Evolutionary conservation across 2,329 filamentous ascomycete species (phyloP), one percentile per base, ranked within the genome.

Genomic region (Aspergillus sp.): DNA sequence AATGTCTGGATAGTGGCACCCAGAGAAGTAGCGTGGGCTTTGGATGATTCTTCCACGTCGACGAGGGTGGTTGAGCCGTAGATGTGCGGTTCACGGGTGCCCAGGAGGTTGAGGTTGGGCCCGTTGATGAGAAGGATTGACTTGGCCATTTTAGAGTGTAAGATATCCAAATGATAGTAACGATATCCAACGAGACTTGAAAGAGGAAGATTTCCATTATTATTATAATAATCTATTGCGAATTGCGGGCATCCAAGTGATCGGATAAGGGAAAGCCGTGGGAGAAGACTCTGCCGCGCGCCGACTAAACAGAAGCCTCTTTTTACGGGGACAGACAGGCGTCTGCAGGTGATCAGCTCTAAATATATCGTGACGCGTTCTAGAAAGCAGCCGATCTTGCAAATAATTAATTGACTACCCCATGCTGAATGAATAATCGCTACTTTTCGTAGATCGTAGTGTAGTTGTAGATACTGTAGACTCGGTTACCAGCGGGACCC

Each of bases 51-150:
- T 47, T 85, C 79, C 15, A 93, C 81, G 62, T 90, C 83, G 18
- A 77, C 50, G 12, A 93, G 84, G 0, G 89, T 91, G 0, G 85
- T 86, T 59, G 78, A 80, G 68, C 89, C 89, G 76, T 93, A 92
- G 66, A 91, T 82, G 26, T 85, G 77, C 15, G 89, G 89, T 71
- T 93, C 89, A 20, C 90, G 82, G 12, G 84, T 88, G 36, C 89
- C 89, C 30, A 93, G 83, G 49, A 93, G 86, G 76, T 92, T 92
- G 66, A 93, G 86, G 72, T 93, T 93, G 32, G 89, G 89, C n/a
- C 89, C 89, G 74, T 91, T 91, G 78, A 92, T 85, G 63, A 91
- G 80, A 64, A 91, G 85, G 68, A 91, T 85, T 48, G 71, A 70
- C 63, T 72, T 72, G 36, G 56, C 61, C 70, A 72, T 73, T 64